Evolutionary conservation across 176 grass and related monocot genomes (phyloP).

Genomic region (Elymus sibiricus): DNA sequence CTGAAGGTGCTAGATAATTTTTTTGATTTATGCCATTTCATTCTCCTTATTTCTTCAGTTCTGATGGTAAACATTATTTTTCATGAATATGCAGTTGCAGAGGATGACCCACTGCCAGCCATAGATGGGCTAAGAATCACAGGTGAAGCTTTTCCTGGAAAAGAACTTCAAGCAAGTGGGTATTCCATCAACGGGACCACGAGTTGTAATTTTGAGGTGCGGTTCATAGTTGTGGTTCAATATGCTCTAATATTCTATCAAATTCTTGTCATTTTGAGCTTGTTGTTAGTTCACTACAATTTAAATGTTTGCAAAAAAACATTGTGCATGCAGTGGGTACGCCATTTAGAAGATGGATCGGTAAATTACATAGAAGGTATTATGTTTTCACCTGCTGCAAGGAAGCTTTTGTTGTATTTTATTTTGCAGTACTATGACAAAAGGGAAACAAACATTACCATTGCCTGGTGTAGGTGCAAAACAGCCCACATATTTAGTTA

Average conservation of each 20-base stretch:
- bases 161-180: slow-evolving; percentile 91
- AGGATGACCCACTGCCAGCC: slow-evolving; percentile 85
- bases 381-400: slow-evolving; percentile 17
- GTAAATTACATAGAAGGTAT: slow-evolving; percentile 93
- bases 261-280: slow-evolving; percentile 1
- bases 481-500: slow-evolving; percentile 89
- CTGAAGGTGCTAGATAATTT: slow-evolving; percentile 56
- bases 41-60: slow-evolving; percentile 11
- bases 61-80: slow-evolving; percentile 18
- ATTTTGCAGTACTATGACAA: slow-evolving; percentile 20
- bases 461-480: slow-evolving; percentile 63
- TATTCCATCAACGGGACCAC: slow-evolving; percentile 91
- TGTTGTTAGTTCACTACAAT: slow-evolving; percentile 27
- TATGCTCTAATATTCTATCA: neutral
- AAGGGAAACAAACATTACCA: neutral
- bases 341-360: slow-evolving; percentile 86
- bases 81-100: slow-evolving; percentile 56
- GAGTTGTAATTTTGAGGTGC: slow-evolving; percentile 96
- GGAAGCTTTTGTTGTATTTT: slow-evolving; percentile 18
- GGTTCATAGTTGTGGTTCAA: neutral
- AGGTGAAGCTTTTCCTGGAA: slow-evolving; percentile 91
- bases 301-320: slow-evolving; percentile 19
- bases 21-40: slow-evolving; percentile 9
- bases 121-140: slow-evolving; percentile 89
- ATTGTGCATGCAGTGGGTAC: slow-evolving; percentile 73